Conservation (phyloP, 176 grass and related monocot species). For the Panicum miliaceum region DNA sequence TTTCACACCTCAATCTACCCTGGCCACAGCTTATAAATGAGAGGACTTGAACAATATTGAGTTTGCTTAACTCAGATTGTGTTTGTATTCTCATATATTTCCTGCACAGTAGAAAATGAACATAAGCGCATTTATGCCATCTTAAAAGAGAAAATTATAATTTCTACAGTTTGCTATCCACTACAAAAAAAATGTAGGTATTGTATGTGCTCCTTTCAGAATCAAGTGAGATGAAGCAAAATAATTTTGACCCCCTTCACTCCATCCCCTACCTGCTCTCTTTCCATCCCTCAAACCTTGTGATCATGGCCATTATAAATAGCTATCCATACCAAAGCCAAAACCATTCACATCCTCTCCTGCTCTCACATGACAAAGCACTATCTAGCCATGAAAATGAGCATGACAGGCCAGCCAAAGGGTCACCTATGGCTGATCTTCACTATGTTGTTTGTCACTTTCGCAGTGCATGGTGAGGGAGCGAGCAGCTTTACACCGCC, state of each 20-base stretch:
- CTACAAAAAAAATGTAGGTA: not conserved
- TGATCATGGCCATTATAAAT: slow-evolving; percentile 52
- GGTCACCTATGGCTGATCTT: slow-evolving; percentile 40
- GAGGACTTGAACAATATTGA: not conserved
- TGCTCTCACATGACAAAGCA: slow-evolving; percentile 29
- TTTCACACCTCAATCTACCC: no score
- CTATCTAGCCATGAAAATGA: slow-evolving; percentile 25
- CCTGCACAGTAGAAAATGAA: not conserved
- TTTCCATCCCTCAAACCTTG: slow-evolving; percentile 17
- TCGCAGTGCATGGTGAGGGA: slow-evolving; percentile 33
- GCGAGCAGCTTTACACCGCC: slow-evolving; percentile 38
- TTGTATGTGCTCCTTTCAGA: not conserved
- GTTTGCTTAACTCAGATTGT: not conserved
- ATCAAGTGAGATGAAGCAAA: not conserved
- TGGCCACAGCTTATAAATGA: no score
- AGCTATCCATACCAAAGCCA: slow-evolving; percentile 36
- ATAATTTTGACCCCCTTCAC: slow-evolving; percentile 7
- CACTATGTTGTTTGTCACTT: slow-evolving; percentile 33
- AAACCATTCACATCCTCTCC: slow-evolving; percentile 37
- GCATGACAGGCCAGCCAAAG: slow-evolving; percentile 28
- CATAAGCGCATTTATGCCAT: not conserved
- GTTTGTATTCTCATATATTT: not conserved
- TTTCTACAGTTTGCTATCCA: not conserved
- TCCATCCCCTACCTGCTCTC: slow-evolving; percentile 37
- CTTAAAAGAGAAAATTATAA: not conserved